A percentile compares a stretch with the other conserved stretches of the same genome.
Evolutionary conservation across 345 rosid genomes (phyloP).

Genomic region (Reutealis trisperma): DNA sequence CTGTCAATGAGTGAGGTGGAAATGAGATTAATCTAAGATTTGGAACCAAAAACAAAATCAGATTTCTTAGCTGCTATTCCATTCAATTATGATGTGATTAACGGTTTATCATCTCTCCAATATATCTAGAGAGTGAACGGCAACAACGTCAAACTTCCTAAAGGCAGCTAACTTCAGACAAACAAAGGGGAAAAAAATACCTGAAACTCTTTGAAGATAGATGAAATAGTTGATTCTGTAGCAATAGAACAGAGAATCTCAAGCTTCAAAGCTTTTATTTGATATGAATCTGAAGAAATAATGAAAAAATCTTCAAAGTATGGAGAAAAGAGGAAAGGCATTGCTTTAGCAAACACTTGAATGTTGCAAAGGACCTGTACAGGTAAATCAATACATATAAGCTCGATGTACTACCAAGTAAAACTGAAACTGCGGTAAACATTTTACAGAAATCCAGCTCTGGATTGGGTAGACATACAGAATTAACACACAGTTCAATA

Average conservation of each 20-base stretch:
- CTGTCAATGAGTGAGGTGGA: neutral
- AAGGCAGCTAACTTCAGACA: neutral
- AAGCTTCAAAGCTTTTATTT: conserved; percentile 84
- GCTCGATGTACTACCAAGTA: neutral
- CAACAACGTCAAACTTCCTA: neutral
- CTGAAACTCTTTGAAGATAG: conserved; percentile 86
- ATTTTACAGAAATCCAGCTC: neutral
- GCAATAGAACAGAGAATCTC: conserved; percentile 83
- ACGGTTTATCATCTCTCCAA: neutral
- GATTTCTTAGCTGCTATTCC: neutral
- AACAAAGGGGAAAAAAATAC: conserved; percentile 36
- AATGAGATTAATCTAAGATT: neutral
- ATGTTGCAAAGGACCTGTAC: conserved; percentile 87
- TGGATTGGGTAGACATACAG: neutral
- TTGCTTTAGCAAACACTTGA: conserved; percentile 79
- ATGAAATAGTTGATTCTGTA: conserved; percentile 64
- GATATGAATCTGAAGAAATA: conserved; percentile 72
- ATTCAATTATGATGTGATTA: neutral
- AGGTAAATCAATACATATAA: neutral
- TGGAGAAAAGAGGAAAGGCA: conserved; percentile 78
- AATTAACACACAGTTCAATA: neutral
- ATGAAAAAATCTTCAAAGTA: conserved; percentile 77
- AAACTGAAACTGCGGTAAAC: neutral
- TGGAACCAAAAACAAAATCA: neutral
- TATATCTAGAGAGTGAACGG: neutral